phyloP scores from a whole-genome alignment of 2,329 filamentous ascomycete species.

The Neofusicoccum sp. region DNA sequence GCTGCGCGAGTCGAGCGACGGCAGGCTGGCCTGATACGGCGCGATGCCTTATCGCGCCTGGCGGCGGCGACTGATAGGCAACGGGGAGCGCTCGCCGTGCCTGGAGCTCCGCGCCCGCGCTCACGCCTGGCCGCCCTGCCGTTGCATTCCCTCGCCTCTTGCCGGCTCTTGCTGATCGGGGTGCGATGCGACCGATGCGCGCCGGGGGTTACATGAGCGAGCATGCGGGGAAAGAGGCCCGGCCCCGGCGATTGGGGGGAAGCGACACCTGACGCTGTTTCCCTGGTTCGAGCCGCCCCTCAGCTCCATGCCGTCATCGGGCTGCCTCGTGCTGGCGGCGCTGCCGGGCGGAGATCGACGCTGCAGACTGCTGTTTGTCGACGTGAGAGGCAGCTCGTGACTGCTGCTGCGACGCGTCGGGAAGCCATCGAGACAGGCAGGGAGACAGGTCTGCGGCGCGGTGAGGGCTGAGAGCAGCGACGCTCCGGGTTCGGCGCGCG shows the following conservation, averaged over 20 bases:
- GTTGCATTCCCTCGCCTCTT: background rate
- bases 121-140: too few relatives aligned
- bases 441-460: too few relatives aligned
- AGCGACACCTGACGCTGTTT: background rate
- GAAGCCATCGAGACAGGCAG: too few relatives aligned
- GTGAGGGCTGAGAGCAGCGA: too few relatives aligned
- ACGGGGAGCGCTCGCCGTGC: background rate
- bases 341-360: too few relatives aligned
- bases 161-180: background rate
- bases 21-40: conserved; percentile 4
- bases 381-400: too few relatives aligned
- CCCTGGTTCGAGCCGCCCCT: background rate
- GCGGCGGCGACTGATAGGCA: conserved; percentile 18
- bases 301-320: background rate
- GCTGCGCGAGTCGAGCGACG: conserved; percentile 5
- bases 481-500: too few relatives aligned
- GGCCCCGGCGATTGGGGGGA: background rate
- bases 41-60: conserved; percentile 4
- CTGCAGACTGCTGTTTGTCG: too few relatives aligned
- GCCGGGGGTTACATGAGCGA: conserved; percentile 8
- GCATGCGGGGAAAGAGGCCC: background rate
- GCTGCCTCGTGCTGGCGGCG: background rate
- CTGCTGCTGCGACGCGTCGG: too few relatives aligned
- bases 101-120: too few relatives aligned
- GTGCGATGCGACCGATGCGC: background rate